Evolutionary conservation across 257 asterid genomes (phyloP).

Genomic region (Plantago elongata): DNA sequence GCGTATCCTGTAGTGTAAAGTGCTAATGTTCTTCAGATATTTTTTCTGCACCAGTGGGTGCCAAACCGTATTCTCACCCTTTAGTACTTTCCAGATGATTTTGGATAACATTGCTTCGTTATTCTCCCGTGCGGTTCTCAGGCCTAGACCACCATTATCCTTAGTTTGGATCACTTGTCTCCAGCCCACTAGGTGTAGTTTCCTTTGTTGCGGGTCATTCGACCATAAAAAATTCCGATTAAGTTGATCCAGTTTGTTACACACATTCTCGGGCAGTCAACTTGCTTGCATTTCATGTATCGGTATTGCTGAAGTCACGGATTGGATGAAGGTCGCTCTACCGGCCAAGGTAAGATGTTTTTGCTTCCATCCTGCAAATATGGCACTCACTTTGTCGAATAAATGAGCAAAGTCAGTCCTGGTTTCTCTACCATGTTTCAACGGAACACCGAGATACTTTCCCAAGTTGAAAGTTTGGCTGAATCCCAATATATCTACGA

Average conservation of each 20-base stretch:
- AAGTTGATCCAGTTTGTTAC: background rate
- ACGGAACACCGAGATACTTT: conserved; percentile 13
- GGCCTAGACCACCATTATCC: background rate
- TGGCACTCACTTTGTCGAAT: background rate
- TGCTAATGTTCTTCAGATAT: background rate
- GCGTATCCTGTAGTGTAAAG: background rate
- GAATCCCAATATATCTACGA: background rate
- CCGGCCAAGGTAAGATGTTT: background rate
- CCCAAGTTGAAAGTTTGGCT: background rate
- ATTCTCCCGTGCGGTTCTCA: too few relatives aligned
- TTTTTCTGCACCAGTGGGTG: background rate
- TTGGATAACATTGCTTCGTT: background rate
- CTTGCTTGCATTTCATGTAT: background rate
- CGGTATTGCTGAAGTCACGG: background rate
- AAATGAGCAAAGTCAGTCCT: background rate
- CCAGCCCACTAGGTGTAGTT: background rate
- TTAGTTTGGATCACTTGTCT: background rate
- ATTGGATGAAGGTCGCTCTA: background rate
- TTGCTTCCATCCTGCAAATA: background rate
- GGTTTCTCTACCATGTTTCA: too few relatives aligned
- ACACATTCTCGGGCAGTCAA: background rate
- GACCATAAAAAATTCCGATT: background rate
- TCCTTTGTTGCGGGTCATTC: background rate
- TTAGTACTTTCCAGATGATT: background rate
- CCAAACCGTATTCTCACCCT: background rate